Base-by-base conservation (phyloP, 1,139 yeast species). In the Suhomyces ambrosiae region DNA sequence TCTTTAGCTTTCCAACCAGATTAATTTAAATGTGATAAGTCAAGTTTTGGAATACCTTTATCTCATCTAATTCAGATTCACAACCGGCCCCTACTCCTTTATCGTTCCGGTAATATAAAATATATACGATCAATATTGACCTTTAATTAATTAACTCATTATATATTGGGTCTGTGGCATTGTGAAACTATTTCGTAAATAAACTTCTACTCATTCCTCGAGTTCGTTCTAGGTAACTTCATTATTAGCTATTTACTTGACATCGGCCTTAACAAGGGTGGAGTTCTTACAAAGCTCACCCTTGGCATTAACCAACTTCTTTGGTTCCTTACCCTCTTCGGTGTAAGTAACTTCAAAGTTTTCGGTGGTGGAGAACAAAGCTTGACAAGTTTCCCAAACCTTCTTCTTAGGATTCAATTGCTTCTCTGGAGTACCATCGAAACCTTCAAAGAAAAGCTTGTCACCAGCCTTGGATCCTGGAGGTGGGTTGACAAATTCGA, bases 341-440 rank as follows among this genome's bases (percentile, higher is more conserved):
- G 83, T 83, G 74, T 78, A 90, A 44, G 87, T 76, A 32, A 90
- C 96, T 59, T 86, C 87, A 43, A 83, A 76, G 35, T 69, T 67
- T 30, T 80, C 94, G 51, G 73, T 81, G 30, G 97, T 90, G 42
- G 92, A 71, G 75, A 92, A 90, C 43, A 76, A 74, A 35, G 97
- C 97, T 73, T 94, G 98, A 49, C 87, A 74, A 37, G 90, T 76
- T 75, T 94, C 99, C 92, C 96, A 94, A 47, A 92, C 75, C 79
- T 94, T 94, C 86, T 92, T 94, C 82, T 94, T 94, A 53, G 99
- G 98, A 71, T 92, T 90, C 65, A 94, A 76, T 60, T 84, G 94
- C 60, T 88, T 80, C 66, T 89, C 95, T 49, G 99, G 98, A 40
- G 77, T 79, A 47, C 87, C 87, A 55, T 88, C 83, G 63, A 72